phyloP scores from a whole-genome alignment of 2,329 filamentous ascomycete genomes.

The Neofusicoccum ribis region DNA sequence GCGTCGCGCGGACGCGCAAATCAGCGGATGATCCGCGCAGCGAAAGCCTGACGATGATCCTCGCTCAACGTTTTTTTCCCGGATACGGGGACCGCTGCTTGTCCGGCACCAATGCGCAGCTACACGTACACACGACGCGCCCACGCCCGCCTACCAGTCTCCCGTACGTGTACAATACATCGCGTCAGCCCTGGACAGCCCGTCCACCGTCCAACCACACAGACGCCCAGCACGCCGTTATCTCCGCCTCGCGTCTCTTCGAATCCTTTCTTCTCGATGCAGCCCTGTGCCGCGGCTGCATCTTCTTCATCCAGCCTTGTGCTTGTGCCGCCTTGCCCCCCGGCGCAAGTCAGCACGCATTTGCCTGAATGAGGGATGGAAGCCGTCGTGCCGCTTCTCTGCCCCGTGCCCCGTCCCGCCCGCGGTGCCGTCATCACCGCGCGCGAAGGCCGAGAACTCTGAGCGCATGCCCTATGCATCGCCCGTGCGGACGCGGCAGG shows the following conservation, averaged over 20 bases:
- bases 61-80: constrained; percentile 11
- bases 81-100: background rate
- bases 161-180: background rate
- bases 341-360: no score
- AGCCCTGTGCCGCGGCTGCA: background rate
- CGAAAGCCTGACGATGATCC: constrained; percentile 8
- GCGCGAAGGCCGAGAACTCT: no score
- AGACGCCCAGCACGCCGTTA: background rate
- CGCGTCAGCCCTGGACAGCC: background rate
- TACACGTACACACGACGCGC: background rate
- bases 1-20: background rate
- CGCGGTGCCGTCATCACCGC: background rate
- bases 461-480: no score
- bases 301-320: background rate
- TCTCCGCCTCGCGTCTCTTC: background rate
- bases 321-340: background rate
- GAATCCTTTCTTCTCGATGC: background rate
- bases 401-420: background rate
- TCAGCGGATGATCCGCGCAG: constrained; percentile 16
- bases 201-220: background rate
- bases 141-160: background rate
- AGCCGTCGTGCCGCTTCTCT: background rate
- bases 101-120: background rate
- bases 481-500: background rate
- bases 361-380: background rate